These are phyloP conservation scores for Mariannaea elegans DNA, from an alignment of 2,329 filamentous ascomycete genomes.

Conservation along the genomic window DNA sequence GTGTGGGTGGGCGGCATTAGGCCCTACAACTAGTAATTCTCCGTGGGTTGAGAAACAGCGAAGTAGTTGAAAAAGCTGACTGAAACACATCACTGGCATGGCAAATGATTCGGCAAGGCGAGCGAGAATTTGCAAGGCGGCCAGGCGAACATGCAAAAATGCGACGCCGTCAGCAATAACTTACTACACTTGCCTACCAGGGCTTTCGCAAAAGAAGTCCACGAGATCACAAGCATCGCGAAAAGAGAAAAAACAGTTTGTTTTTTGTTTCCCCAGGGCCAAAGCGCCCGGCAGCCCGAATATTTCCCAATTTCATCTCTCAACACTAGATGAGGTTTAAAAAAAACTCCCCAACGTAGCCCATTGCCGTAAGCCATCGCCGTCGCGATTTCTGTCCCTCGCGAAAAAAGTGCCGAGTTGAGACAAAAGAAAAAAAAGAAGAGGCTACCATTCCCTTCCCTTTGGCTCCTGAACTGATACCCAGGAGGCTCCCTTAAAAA, in stretches of 20 bases:
- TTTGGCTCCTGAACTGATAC: slow-evolving; percentile 12
- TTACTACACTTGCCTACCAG: no score
- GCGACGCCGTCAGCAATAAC: no score
- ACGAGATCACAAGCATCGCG: background rate
- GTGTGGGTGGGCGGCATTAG: no score
- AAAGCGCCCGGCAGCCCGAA: slow-evolving; percentile 17
- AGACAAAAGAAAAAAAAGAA: slow-evolving; percentile 14
- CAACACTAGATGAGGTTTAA: slow-evolving; percentile 17
- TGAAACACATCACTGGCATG: no score
- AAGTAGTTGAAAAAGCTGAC: no score
- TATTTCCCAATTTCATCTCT: slow-evolving; percentile 18
- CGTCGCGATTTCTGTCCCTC: slow-evolving; percentile 6
- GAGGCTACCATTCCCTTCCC: slow-evolving; percentile 22
- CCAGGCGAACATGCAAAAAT: no score
- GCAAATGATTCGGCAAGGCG: no score
- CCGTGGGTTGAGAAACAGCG: no score
- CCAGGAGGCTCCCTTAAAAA: background rate
- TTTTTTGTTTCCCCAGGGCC: slow-evolving; percentile 10
- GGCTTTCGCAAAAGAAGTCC: no score
- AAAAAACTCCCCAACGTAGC: slow-evolving; percentile 19
- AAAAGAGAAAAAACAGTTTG: background rate
- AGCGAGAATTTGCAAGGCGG: no score
- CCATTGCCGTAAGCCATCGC: slow-evolving; percentile 17
- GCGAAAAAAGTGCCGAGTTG: slow-evolving; percentile 16
- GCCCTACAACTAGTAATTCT: no score